Base-by-base conservation (phyloP, 805 yeast species). In the Candida lessepsii region DNA sequence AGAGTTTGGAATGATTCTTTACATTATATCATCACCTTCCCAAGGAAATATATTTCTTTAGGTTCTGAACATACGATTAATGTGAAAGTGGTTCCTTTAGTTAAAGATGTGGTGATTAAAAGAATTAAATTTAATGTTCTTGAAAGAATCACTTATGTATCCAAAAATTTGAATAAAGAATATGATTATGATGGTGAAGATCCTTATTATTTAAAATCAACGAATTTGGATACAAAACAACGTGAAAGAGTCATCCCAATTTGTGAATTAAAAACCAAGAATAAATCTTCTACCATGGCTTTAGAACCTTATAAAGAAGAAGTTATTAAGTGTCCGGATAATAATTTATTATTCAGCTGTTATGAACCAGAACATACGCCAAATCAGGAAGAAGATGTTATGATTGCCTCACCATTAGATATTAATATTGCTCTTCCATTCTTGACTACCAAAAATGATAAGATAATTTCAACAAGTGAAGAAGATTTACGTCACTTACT, bases 1-100 rank as follows among this genome's bases (percentile, higher is more conserved):
- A 71, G 86, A 46, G 71, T 80, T 1, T 86, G 93, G 93, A 78
- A 80, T 49, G 81, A 83, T 40, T 58, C 87, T 0, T 60, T 86
- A 26, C 79, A 80, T 41, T 86, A 86, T 58, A 83, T 83, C 47
- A 72, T 86, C 11, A 75, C 88, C 0, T 73, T 86, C 43, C 89
- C 90, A 0, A 73, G 73, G 42, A 86, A 85, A 52, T 85, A 71
- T 56, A 77, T 84, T 9, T 70, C 85, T 1, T 60, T 85, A 35
- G 84, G 85, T 2, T 71, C 80, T 9, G 79, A 75, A 36, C 65
- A 63, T 63, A 52, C 85, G 61, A 62, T 86, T 15, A 81, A 77
- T 51, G 71, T 86, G 50, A 83, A 81, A 54, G 64, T 86, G 17
- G 73, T 78, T 0, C 93, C 95, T 0, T 53, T 83, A 45, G 74